Conservation (phyloP, 345 rosid genomes). For the Turritis glabra region DNA sequence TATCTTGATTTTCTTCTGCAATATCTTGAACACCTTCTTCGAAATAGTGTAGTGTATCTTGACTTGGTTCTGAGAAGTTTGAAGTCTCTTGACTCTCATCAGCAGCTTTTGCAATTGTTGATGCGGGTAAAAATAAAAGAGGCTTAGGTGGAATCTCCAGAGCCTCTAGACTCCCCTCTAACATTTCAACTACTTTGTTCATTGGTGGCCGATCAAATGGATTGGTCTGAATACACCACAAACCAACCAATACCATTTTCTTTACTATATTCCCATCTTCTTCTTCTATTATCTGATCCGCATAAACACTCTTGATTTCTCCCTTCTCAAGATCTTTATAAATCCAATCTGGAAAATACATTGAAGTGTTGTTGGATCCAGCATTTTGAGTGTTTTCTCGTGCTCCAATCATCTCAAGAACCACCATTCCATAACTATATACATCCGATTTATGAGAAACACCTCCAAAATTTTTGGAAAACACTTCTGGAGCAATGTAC, state of each 20-base stretch:
- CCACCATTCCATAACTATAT: slow-evolving; percentile 59
- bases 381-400: slow-evolving; percentile 14
- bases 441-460: slow-evolving; percentile 51
- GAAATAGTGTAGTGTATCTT: neutral
- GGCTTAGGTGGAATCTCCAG: slow-evolving; percentile 31
- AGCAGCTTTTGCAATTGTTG: neutral
- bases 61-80: slow-evolving; percentile 16
- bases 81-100: slow-evolving; percentile 15
- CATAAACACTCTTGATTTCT: slow-evolving; percentile 14
- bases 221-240: slow-evolving; percentile 54
- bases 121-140: neutral
- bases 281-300: slow-evolving; percentile 14
- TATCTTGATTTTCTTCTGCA: slow-evolving; percentile 1
- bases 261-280: slow-evolving; percentile 31
- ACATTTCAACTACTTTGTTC: slow-evolving; percentile 41
- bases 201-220: slow-evolving; percentile 53
- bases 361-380: slow-evolving; percentile 6
- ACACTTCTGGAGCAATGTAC: slow-evolving; percentile 56
- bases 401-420: slow-evolving; percentile 49
- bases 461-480: slow-evolving; percentile 39
- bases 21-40: neutral
- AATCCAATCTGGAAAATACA: slow-evolving; percentile 37
- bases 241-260: slow-evolving; percentile 42
- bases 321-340: slow-evolving; percentile 22
- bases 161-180: slow-evolving; percentile 36